A percentile compares a stretch with the other conserved stretches of the same genome.
These are phyloP conservation scores for Marasmius sp. DNA, from an alignment of 1,284 basidiomycete species.

Conservation along the genomic window DNA sequence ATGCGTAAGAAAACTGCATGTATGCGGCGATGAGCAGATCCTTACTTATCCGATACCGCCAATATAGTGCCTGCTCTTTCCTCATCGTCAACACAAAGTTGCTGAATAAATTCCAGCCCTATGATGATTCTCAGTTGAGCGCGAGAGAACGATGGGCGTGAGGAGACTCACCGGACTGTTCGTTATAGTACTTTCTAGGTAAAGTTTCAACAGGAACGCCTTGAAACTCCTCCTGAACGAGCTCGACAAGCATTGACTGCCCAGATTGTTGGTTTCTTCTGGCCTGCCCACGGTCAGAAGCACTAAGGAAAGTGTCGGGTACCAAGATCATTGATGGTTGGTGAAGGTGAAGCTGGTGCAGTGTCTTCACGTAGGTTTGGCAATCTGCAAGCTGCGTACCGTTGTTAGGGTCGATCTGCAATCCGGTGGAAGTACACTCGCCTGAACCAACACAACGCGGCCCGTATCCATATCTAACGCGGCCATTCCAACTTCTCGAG, in stretches of 20 bases:
- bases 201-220: conserved; percentile 65
- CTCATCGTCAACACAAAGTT: conserved; percentile 75
- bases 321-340: conserved; percentile 72
- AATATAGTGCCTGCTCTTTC: conserved; percentile 75
- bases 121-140: conserved; percentile 17
- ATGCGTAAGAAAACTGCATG: conserved; percentile 1
- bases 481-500: conserved; percentile 83
- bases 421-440: conserved; percentile 20
- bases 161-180: conserved; percentile 56
- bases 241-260: conserved; percentile 68
- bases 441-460: conserved; percentile 71
- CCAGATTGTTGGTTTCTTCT: conserved; percentile 36
- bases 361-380: conserved; percentile 82
- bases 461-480: conserved; percentile 83
- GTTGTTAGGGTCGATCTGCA: neutral
- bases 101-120: conserved; percentile 79
- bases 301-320: conserved; percentile 73
- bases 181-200: conserved; percentile 80
- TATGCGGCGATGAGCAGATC: conserved; percentile 28
- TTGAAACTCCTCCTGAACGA: conserved; percentile 75
- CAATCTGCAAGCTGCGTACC: conserved; percentile 70
- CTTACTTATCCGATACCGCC: conserved; percentile 74
- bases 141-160: conserved; percentile 1
- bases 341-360: conserved; percentile 84
- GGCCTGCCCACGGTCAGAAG: conserved; percentile 49